Percentiles rank a stretch among this genome's conserved stretches.
These are phyloP conservation scores for Hericium alpestre DNA, from an alignment of 768 basidiomycete genomes.

Conservation along the genomic window DNA sequence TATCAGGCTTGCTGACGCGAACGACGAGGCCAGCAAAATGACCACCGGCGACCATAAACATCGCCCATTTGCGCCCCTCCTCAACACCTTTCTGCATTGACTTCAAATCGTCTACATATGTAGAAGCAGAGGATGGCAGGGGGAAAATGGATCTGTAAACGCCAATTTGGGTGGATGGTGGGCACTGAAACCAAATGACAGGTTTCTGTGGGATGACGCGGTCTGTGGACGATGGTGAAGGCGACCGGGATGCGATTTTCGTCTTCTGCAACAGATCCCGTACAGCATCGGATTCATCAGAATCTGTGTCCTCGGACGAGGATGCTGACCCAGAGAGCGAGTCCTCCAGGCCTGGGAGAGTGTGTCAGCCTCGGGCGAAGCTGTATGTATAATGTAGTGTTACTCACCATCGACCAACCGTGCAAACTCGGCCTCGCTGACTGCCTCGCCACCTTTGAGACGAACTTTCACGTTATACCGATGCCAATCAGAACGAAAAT, in stretches of 20 bases:
- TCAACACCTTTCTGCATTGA: conserved; percentile 46
- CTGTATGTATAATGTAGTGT: no score
- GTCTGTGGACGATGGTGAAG: conserved; percentile 30
- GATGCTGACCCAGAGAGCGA: conserved; percentile 90
- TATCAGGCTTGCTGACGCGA: conserved; percentile 45
- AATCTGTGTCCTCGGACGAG: conserved; percentile 43
- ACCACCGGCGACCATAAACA: conserved; percentile 96
- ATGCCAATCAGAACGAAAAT: conserved; percentile 96
- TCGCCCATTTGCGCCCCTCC: conserved; percentile 71
- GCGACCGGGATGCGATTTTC: conserved; percentile 34
- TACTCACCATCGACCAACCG: conserved; percentile 71
- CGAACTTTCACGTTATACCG: conserved; percentile 89
- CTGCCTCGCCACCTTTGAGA: conserved; percentile 48
- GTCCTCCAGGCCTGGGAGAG: conserved; percentile 54
- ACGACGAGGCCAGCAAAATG: conserved; percentile 94
- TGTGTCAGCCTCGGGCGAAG: not conserved
- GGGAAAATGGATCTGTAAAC: conserved; percentile 75
- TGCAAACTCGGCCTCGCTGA: conserved; percentile 63
- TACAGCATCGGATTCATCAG: conserved; percentile 58
- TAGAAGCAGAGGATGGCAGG: conserved; percentile 23
- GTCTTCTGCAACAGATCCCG: conserved; percentile 56
- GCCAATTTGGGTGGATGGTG: conserved; percentile 81
- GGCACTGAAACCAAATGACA: conserved; percentile 84
- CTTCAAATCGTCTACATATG: conserved; percentile 51
- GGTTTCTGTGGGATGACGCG: conserved; percentile 49